A percentile compares a stretch with the other conserved stretches of the same genome.
phyloP scores from a whole-genome alignment of 768 basidiomycete species.

The Coprinellus aureogranulatus region DNA sequence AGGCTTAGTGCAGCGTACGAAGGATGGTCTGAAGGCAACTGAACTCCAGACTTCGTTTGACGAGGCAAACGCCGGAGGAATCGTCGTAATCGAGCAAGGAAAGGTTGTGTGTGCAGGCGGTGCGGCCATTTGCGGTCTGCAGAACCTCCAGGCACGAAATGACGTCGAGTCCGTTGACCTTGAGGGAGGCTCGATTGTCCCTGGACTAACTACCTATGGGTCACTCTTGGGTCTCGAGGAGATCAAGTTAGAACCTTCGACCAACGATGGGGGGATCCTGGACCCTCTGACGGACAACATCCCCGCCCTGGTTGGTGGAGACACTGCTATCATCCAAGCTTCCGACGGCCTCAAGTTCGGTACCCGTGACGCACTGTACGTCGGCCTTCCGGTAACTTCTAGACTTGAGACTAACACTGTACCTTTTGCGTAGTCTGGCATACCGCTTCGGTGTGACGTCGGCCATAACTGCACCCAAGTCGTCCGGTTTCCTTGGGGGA shows the following conservation, averaged over 20 bases:
- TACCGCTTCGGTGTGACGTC: conserved; percentile 71
- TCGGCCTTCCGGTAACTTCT: conserved; percentile 13
- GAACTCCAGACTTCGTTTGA: conserved; percentile 15
- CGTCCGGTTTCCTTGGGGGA: conserved; percentile 54
- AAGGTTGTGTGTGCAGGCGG: conserved; percentile 48
- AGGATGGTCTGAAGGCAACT: conserved; percentile 29
- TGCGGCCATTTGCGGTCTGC: conserved; percentile 20
- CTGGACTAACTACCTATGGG: conserved; percentile 72
- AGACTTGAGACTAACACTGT: neutral
- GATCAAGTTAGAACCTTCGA: conserved; percentile 65
- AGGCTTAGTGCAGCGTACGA: conserved; percentile 35
- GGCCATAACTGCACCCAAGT: conserved; percentile 60
- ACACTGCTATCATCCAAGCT: conserved; percentile 56
- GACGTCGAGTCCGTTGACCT: conserved; percentile 53
- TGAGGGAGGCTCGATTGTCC: conserved; percentile 62
- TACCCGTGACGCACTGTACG: conserved; percentile 70
- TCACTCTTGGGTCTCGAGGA: conserved; percentile 68
- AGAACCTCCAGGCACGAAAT: conserved; percentile 11
- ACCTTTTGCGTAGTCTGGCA: conserved; percentile 46
- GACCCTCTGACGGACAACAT: conserved; percentile 50
- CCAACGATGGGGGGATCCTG: conserved; percentile 61
- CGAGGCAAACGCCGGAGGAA: conserved; percentile 20
- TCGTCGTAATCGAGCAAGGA: conserved; percentile 46
- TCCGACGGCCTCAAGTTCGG: conserved; percentile 72
- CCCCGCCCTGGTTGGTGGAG: conserved; percentile 52